Evolutionary conservation across 805 yeast genomes (phyloP).

Genomic region (Hanseniaspora osmophila): DNA sequence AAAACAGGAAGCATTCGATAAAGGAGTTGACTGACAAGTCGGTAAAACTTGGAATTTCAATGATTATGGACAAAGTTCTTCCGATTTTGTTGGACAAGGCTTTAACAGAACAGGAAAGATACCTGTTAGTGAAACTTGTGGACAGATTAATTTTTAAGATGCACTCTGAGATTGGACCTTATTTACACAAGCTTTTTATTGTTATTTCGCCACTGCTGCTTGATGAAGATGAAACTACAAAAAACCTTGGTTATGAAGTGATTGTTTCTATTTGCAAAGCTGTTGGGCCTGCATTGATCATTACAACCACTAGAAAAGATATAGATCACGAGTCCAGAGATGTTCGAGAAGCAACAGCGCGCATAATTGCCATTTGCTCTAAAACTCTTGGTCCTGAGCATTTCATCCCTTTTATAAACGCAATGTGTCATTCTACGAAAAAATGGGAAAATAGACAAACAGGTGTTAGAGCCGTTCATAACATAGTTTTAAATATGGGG

Average conservation of each 20-base stretch:
- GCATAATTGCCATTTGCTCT: slow-evolving; percentile 75
- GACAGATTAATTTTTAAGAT: slow-evolving; percentile 55
- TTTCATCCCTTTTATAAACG: slow-evolving; percentile 65
- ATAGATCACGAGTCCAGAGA: slow-evolving; percentile 73
- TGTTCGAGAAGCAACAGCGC: slow-evolving; percentile 59
- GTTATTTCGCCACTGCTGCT: slow-evolving; percentile 69
- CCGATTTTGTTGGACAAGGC: slow-evolving; percentile 62
- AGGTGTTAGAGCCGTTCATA: slow-evolving; percentile 65
- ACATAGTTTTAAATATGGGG: slow-evolving; percentile 54
- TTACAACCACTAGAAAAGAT: slow-evolving; percentile 69
- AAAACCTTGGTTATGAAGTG: slow-evolving; percentile 69
- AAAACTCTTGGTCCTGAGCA: slow-evolving; percentile 60
- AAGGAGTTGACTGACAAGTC: slow-evolving; percentile 54
- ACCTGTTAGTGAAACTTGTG: slow-evolving; percentile 60
- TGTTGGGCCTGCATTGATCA: slow-evolving; percentile 69
- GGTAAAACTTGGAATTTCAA: slow-evolving; percentile 49
- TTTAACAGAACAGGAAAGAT: slow-evolving; percentile 72
- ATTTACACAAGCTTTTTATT: slow-evolving; percentile 52
- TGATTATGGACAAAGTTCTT: slow-evolving; percentile 54
- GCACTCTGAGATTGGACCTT: slow-evolving; percentile 55
- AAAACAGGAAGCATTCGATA: slow-evolving; percentile 53
- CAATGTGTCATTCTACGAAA: slow-evolving; percentile 63
- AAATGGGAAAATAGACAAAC: slow-evolving; percentile 77
- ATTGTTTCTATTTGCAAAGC: slow-evolving; percentile 63
- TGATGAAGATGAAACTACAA: slow-evolving; percentile 63